A percentile compares a stretch with the other conserved stretches of the same genome.
phyloP scores from a whole-genome alignment of 306 rosid genomes.

The Medicago ruthenica region DNA sequence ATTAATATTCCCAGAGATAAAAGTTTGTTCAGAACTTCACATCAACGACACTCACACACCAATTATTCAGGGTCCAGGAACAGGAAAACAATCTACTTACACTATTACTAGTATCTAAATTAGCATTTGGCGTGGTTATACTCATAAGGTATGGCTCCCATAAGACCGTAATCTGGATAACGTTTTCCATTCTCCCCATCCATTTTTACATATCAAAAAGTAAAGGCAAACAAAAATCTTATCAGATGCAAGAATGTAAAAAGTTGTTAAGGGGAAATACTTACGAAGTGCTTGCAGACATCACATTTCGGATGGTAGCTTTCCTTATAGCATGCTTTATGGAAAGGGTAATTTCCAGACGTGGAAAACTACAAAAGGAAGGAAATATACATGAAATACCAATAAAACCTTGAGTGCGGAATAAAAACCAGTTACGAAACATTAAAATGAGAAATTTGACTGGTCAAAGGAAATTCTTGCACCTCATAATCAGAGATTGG shows the following conservation, averaged over 20 bases:
- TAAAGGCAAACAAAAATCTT: slow-evolving; percentile 25
- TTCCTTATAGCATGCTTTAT: slow-evolving; percentile 93
- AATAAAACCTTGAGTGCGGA: not conserved
- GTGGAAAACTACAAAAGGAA: slow-evolving; percentile 77
- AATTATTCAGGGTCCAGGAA: not conserved
- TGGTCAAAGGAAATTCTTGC: slow-evolving; percentile 31
- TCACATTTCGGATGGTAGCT: slow-evolving; percentile 98
- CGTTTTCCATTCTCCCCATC: slow-evolving; percentile 16
- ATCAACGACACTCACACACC: not conserved
- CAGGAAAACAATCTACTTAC: slow-evolving; percentile 1
- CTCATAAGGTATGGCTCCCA: not conserved
- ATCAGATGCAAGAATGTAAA: slow-evolving; percentile 37
- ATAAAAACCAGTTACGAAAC: slow-evolving; percentile 18
- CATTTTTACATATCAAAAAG: slow-evolving; percentile 11
- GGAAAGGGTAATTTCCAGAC: slow-evolving; percentile 85
- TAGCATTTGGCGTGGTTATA: slow-evolving; percentile 23
- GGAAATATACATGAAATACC: slow-evolving; percentile 6
- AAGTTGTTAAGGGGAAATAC: slow-evolving; percentile 44
- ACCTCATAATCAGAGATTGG: slow-evolving; percentile 95
- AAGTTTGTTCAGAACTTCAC: not conserved
- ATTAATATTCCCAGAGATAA: not conserved
- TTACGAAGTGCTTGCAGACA: slow-evolving; percentile 97
- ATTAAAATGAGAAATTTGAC: slow-evolving; percentile 29
- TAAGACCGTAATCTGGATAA: not conserved
- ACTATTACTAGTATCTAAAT: slow-evolving; percentile 5